Percentiles rank a stretch among this genome's conserved stretches.
Evolutionary conservation across 2,329 filamentous ascomycete species (phyloP).

Genomic region (Aspergillus piperis): DNA sequence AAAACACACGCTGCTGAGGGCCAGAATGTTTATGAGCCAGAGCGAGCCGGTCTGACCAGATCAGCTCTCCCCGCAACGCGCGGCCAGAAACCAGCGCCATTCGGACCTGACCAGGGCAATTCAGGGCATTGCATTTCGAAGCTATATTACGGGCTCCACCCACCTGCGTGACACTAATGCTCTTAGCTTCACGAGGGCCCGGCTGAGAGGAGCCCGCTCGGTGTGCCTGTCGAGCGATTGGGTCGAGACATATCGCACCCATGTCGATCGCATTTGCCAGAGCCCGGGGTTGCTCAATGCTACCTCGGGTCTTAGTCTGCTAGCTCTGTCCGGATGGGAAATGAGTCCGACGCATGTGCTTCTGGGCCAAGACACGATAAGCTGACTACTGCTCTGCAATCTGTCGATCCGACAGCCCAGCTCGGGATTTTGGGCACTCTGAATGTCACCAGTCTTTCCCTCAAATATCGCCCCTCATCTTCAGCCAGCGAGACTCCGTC

Average conservation of each 20-base stretch:
- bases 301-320: constrained; percentile 1
- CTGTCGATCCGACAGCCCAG: not conserved
- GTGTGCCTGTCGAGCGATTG: not conserved
- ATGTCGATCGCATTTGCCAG: not conserved
- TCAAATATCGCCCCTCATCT: constrained; percentile 5
- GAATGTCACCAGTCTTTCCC: not conserved
- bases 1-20: not conserved
- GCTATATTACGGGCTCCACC: constrained; percentile 1
- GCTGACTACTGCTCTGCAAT: not conserved
- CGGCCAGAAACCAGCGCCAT: not conserved
- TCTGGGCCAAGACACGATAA: not conserved
- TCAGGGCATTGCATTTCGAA: not conserved
- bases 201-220: not conserved
- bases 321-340: not conserved
- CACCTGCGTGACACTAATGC: constrained; percentile 1
- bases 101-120: not conserved
- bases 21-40: constrained; percentile 4
- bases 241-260: not conserved
- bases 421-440: not conserved
- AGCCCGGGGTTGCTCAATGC: not conserved
- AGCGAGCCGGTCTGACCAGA: not conserved
- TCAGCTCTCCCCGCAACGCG: not conserved
- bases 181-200: constrained; percentile 4
- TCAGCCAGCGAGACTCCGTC: not conserved
- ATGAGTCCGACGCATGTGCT: constrained; percentile 8